Percentiles rank a stretch among this genome's conserved stretches.
phyloP scores from a whole-genome alignment of 2,329 filamentous ascomycete genomes.

The Trichoderma lentiforme region DNA sequence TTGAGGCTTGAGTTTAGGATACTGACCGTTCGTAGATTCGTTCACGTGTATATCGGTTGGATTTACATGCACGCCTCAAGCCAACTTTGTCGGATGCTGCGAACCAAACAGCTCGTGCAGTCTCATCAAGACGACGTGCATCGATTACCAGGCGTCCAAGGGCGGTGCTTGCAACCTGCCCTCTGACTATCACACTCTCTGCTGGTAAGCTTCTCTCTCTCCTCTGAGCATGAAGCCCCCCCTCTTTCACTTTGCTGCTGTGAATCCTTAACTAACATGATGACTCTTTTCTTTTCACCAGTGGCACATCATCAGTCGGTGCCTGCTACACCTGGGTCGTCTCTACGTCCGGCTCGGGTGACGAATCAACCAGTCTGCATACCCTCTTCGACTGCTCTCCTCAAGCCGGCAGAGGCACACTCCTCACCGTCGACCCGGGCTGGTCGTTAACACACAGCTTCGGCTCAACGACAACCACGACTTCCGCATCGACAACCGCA shows the following conservation, averaged over 20 bases:
- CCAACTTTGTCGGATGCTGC: slow-evolving; percentile 34
- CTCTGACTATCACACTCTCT: slow-evolving; percentile 34
- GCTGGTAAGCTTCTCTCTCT: slow-evolving; percentile 30
- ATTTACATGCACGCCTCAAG: slow-evolving; percentile 28
- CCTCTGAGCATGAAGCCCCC: neutral
- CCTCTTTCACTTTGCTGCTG: neutral
- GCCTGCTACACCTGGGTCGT: slow-evolving; percentile 32
- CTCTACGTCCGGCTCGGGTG: slow-evolving; percentile 22
- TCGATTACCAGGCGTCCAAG: slow-evolving; percentile 29
- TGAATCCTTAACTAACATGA: neutral
- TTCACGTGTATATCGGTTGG: slow-evolving; percentile 29
- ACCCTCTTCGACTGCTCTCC: slow-evolving; percentile 30
- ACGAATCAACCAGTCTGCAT: slow-evolving; percentile 18
- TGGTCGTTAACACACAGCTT: slow-evolving; percentile 25
- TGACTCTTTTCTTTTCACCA: slow-evolving; percentile 18
- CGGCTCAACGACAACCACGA: neutral
- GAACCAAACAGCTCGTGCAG: slow-evolving; percentile 28
- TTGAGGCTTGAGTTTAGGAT: neutral
- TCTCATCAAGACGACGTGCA: slow-evolving; percentile 32
- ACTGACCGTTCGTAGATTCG: slow-evolving; percentile 22
- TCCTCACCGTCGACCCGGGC: slow-evolving; percentile 32
- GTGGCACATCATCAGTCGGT: neutral
- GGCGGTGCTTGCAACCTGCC: slow-evolving; percentile 27
- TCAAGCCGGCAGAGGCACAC: slow-evolving; percentile 24
- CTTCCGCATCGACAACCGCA: neutral